Conservation (phyloP, 2,329 filamentous ascomycete species). For the Neofusicoccum parvum region DNA sequence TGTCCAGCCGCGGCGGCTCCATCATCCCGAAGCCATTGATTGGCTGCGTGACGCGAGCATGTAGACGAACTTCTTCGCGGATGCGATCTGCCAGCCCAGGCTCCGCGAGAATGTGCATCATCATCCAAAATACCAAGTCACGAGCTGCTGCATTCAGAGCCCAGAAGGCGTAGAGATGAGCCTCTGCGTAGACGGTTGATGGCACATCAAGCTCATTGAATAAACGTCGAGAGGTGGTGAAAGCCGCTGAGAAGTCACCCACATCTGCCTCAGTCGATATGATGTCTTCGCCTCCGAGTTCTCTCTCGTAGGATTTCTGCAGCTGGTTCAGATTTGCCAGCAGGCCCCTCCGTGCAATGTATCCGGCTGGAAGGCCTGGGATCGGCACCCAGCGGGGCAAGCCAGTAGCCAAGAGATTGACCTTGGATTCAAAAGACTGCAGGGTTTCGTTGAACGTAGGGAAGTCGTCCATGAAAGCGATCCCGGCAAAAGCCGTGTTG, state of each 20-base stretch:
- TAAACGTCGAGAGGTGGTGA: constrained; percentile 31
- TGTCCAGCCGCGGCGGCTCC: constrained; percentile 34
- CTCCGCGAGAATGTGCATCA: constrained; percentile 35
- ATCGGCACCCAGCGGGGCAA: constrained; percentile 59
- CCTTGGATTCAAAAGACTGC: constrained; percentile 57
- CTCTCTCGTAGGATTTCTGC: constrained; percentile 35
- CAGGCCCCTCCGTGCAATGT: constrained; percentile 39
- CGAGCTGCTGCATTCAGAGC: constrained; percentile 53
- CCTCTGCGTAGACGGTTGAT: constrained; percentile 32
- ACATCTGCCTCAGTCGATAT: constrained; percentile 33
- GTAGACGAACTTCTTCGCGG: constrained; percentile 38
- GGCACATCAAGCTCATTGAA: constrained; percentile 1
- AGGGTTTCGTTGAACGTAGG: constrained; percentile 58
- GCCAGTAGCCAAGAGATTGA: constrained; percentile 57
- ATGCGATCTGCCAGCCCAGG: constrained; percentile 30
- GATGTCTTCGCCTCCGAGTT: constrained; percentile 30
- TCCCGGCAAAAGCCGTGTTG: constrained; percentile 55
- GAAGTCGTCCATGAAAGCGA: constrained; percentile 54
- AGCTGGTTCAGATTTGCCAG: constrained; percentile 30
- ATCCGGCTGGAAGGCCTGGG: constrained; percentile 52
- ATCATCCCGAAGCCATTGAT: constrained; percentile 34
- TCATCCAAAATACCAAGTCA: constrained; percentile 47
- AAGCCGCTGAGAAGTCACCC: constrained; percentile 36
- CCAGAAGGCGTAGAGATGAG: constrained; percentile 57
- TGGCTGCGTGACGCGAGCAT: constrained; percentile 32